A percentile compares a stretch with the other conserved stretches of the same genome.
phyloP scores from a whole-genome alignment of 2,329 filamentous ascomycete genomes.

The Aspergillus sp. region DNA sequence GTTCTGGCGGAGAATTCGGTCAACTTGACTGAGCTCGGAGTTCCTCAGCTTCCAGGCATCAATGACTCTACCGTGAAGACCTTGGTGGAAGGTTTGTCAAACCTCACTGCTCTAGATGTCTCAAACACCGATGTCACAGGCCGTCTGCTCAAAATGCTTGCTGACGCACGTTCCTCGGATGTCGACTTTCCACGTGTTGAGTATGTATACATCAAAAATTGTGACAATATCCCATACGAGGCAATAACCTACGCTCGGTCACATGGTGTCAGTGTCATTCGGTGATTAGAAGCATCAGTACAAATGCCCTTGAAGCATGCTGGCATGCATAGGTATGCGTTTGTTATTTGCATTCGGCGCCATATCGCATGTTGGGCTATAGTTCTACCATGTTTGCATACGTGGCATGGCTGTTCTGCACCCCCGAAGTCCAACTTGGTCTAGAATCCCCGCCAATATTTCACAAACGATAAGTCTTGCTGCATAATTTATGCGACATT shows the following conservation, averaged over 20 bases:
- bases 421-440: no score
- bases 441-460: no score
- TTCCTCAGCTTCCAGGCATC: conserved; percentile 29
- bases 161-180: conserved; percentile 22
- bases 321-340: background rate
- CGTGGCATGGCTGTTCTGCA: no score
- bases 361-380: no score
- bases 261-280: background rate
- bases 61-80: conserved; percentile 25
- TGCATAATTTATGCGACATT: no score
- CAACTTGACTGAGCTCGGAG: conserved; percentile 32
- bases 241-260: conserved; percentile 1
- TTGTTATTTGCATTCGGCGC: background rate
- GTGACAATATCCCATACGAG: background rate
- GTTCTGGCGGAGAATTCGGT: conserved; percentile 20
- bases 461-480: no score
- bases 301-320: background rate
- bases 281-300: background rate
- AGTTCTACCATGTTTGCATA: no score
- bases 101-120: conserved; percentile 37
- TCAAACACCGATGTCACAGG: conserved; percentile 39
- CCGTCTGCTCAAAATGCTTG: conserved; percentile 35
- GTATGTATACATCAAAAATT: background rate
- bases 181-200: conserved; percentile 23
- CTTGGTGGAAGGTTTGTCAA: conserved; percentile 26